Percentiles rank a stretch among this genome's conserved stretches.
Evolutionary conservation across 768 basidiomycete genomes (phyloP).

Genomic region (Rhizopogon sp.): DNA sequence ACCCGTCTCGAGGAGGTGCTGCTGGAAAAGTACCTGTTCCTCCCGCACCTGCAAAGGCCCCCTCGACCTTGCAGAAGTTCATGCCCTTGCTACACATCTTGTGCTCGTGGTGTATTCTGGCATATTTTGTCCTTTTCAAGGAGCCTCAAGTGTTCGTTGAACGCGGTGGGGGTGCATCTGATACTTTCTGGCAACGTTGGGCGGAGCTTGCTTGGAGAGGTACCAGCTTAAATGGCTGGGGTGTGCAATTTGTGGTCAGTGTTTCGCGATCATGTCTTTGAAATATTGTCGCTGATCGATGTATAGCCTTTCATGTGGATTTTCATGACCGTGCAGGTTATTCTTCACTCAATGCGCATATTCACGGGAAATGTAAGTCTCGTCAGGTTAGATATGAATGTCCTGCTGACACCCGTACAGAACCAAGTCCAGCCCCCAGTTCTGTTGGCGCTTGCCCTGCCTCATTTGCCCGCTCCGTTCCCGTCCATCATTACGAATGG

Average conservation of each 20-base stretch:
- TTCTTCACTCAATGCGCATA: constrained; percentile 67
- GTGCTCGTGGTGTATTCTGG: constrained; percentile 58
- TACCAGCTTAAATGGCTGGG: constrained; percentile 33
- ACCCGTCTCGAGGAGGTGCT: constrained; percentile 14
- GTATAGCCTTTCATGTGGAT: constrained; percentile 78
- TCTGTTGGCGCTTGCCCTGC: constrained; percentile 54
- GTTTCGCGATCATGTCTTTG: constrained; percentile 1
- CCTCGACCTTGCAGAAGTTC: constrained; percentile 51
- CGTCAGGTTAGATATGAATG: neutral
- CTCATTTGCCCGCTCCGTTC: constrained; percentile 61
- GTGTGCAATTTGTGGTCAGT: constrained; percentile 57
- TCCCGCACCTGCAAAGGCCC: constrained; percentile 21
- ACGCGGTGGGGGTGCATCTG: constrained; percentile 28
- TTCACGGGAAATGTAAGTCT: constrained; percentile 61
- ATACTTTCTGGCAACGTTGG: constrained; percentile 57
- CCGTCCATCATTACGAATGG: constrained; percentile 57
- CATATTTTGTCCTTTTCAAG: constrained; percentile 61
- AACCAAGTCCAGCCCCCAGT: constrained; percentile 55
- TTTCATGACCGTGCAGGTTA: constrained; percentile 67
- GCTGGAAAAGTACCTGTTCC: constrained; percentile 25
- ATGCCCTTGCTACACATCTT: constrained; percentile 64
- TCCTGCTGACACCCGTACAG: constrained; percentile 28
- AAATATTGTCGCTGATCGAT: constrained; percentile 5
- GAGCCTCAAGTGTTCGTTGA: constrained; percentile 52
- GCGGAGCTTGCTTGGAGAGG: constrained; percentile 42